These are phyloP conservation scores for Ustilago trichophora DNA, from an alignment of 1,284 basidiomycete species.

Conservation along the genomic window DNA sequence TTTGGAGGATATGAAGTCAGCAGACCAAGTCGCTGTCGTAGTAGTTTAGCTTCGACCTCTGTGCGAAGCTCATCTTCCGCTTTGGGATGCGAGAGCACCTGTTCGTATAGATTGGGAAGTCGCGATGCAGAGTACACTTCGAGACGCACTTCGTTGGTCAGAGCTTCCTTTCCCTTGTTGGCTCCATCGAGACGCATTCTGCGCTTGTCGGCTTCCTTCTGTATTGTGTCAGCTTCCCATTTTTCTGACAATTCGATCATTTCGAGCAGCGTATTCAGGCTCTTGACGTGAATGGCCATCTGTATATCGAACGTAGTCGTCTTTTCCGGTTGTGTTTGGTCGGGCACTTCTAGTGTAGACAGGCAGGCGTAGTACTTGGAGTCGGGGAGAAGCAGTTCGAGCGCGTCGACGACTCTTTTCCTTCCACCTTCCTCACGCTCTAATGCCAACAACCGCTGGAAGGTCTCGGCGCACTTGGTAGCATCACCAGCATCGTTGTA, in stretches of 20 bases:
- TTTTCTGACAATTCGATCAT: conserved; percentile 51
- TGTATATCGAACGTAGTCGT: conserved; percentile 71
- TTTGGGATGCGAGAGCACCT: conserved; percentile 51
- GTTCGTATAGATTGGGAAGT: conserved; percentile 57
- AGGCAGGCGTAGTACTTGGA: conserved; percentile 77
- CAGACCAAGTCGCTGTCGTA: conserved; percentile 47
- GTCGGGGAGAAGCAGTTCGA: conserved; percentile 78
- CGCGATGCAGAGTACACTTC: conserved; percentile 41
- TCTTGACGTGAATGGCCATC: conserved; percentile 73
- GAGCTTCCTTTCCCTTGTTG: conserved; percentile 47
- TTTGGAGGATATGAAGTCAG: conserved; percentile 45
- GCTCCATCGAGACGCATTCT: conserved; percentile 56
- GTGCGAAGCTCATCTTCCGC: conserved; percentile 56
- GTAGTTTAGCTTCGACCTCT: conserved; percentile 53
- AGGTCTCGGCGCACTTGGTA: conserved; percentile 78
- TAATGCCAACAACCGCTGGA: conserved; percentile 80
- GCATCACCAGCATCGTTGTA: conserved; percentile 70
- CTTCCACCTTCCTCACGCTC: conserved; percentile 72
- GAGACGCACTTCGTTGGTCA: conserved; percentile 48
- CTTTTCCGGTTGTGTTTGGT: conserved; percentile 75
- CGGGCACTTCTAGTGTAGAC: conserved; percentile 76
- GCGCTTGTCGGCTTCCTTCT: conserved; percentile 54
- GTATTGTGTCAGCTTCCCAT: conserved; percentile 49
- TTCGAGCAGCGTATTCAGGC: conserved; percentile 53
- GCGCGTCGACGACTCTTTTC: conserved; percentile 64